Evolutionary conservation across 2,329 filamentous ascomycete genomes (phyloP), one percentile per base, ranked within the genome.

Genomic region (Alternaria burnsii): DNA sequence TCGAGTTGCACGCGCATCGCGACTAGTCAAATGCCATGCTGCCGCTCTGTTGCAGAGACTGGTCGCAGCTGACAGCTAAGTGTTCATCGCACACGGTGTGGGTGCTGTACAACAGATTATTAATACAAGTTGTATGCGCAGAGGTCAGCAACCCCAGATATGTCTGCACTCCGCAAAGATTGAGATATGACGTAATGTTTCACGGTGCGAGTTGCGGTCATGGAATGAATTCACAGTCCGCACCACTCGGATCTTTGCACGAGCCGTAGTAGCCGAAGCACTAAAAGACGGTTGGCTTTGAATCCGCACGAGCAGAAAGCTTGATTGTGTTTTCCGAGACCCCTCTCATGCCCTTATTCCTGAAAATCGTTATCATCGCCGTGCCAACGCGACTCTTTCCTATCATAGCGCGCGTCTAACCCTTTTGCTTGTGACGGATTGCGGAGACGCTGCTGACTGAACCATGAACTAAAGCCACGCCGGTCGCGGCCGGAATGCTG

Each of bases 401-500:
- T 18, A 16, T 57, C 32, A 22, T 18, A 52, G 59, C 22, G 5
- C 30, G 40, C 32, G 28, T 34, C 47, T 55, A 41, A 36, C 47
- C 58, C 14, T 42, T 32, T 57, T 54, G 58, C 59, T 57, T 52
- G 18, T 50, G 20, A 42, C 16, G 50, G 36, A 34, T 32, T 59
- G 52, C 59, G 36, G 40, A 38, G 28, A 34, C 42, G 16, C 52
- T 60, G 62, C 63, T 68, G 60, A 69, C 65, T 62, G 63, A 58
- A 63, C 60, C 57, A 57, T 52, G 53, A 63, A 62, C 65, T 66
- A 68, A 46, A 28, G 50, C 26, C 55, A 42, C 40, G 44, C 63
- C 59, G 64, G 65, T 67, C 55, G 56, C 58, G 55, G 55, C 60
- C 67, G 68, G 67, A 61, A 52, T 50, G 48, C 48, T 55, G 60